Evolutionary conservation across 129 eudicot genomes (phyloP), one percentile per base, ranked within the genome.

Genomic region (Helianthus tuberosus): DNA sequence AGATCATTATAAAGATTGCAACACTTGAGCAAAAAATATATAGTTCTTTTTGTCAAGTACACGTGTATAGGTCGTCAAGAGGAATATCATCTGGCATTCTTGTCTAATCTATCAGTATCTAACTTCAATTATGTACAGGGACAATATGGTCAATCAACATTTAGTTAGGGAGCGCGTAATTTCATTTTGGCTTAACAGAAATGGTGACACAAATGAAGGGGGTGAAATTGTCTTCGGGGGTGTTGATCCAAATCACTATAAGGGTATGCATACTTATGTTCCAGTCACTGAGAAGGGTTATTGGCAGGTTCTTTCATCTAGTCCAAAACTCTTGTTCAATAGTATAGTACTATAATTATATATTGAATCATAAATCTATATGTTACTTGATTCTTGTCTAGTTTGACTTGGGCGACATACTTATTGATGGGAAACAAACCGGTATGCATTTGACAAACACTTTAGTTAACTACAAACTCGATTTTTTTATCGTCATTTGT

Each of bases 141-240:
- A 89, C 68, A 89, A 83, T 79, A 92, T 92, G 96, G 73, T 92
- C 12, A 67, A 82, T 62, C 94, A 92, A 75, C 85, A 91, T 62
- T 85, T 92, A 46, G 80, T 92, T 7, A 77, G 83, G 75, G 91
- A 89, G 35, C 85, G 80, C 0, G 87, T 92, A 16, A 83, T 92
- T 66, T 92, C 98, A 36, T 89, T 92, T 82, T 92, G 98, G 98
- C 82, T 92, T 57, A 89, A 89, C 72, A 87, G 83, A 43, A 75
- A 79, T 8, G 17, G 64, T 0, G 69, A 82, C 51, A 84, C 75
- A 23, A 86, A 81, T 11, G 86, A 85, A 76, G 98, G 98, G 29
- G 98, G 96, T 67, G 96, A 92, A 76, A 53, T 89, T 15, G 88
- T 92, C 47, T 92, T 92, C 75, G 97, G 97, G 49, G 97, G 97